Base-by-base conservation (phyloP, 345 rosid species). In the Acer saccharum region DNA sequence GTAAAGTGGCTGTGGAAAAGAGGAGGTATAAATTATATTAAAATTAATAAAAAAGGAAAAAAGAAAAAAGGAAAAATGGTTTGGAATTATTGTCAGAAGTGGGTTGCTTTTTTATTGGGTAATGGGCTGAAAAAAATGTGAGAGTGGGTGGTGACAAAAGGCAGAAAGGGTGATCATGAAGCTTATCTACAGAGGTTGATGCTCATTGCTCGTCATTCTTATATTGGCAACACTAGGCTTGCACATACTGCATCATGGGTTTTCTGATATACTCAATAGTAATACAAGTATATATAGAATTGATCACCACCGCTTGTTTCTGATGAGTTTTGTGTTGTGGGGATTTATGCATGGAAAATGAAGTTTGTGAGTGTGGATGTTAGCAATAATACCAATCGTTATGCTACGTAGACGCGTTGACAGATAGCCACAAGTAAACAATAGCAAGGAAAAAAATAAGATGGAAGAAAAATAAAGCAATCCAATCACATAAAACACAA, bases 141-240 rank as follows among this genome's bases (percentile, higher is more conserved):
- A 58, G 17, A 21, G 50, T 25, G 76, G 52, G 43, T 44, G 68
- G 70, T 65, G 63, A 29, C 66, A 58, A 58, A 76, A 29, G 32
- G 32, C 32, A 3, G 32, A 29, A 29, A 68, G 43, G 58, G 57
- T 68, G 43, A 43, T 43, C 10, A 68, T 8, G 67, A n/a, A 3
- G 57, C 60, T 76, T 77, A 69, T 61, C 79, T 32, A 12, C 78
- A 65, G 64, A 65, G 50, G 12, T 29, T n/a, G 71, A 25, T 50
- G 55, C 55, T 3, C 55, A 13, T 14, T 50, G 55, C 55, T 13
- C 55, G 2, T 69, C 57, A 25, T 0, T 27, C 39, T 43, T 35
- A 4, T 2, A 23, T 67, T 68, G 44, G 74, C 66, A 43, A 69
- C 43, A 58, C 67, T 68, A 3, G 77, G 77, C 62, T 18, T 3